Conservation (phyloP, 768 basidiomycete genomes). For the Xerocomellus amylosporus region DNA sequence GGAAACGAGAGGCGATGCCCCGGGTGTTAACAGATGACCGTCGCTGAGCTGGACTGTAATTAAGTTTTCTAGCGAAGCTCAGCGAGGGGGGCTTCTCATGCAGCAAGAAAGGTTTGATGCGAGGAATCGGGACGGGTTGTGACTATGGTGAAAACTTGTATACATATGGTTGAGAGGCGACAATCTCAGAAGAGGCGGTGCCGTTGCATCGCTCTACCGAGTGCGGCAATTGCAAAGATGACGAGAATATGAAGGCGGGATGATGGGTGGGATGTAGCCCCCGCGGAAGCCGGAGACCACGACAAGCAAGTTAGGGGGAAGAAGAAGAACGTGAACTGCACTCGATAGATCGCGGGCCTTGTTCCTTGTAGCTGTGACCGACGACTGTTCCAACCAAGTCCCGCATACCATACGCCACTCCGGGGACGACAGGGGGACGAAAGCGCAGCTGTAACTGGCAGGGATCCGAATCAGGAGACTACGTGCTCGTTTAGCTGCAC, state of each 20-base stretch:
- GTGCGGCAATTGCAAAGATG: constrained; percentile 3
- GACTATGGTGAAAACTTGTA: not conserved
- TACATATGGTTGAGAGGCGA: not conserved
- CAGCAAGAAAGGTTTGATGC: not conserved
- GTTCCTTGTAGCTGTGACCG: not conserved
- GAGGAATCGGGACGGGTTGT: not conserved
- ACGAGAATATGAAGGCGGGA: not conserved
- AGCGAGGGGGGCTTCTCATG: not conserved
- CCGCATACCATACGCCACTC: not conserved
- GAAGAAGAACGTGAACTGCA: not conserved
- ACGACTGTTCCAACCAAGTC: not conserved
- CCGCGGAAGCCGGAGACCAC: not conserved
- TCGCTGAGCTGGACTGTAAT: constrained; percentile 14
- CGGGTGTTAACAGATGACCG: constrained; percentile 2
- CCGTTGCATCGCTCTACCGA: constrained; percentile 7
- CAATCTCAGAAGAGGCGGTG: constrained; percentile 13
- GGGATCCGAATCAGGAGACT: no score
- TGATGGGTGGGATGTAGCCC: not conserved
- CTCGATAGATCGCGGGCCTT: not conserved
- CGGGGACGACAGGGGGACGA: not conserved
- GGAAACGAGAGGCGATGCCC: constrained; percentile 6
- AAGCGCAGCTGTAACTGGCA: not conserved
- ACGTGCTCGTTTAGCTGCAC: no score
- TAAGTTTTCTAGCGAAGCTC: constrained; percentile 11
- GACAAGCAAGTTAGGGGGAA: not conserved